These are phyloP conservation scores for Ceratobasidium sp. DNA, from an alignment of 1,284 basidiomycete genomes.

Conservation along the genomic window DNA sequence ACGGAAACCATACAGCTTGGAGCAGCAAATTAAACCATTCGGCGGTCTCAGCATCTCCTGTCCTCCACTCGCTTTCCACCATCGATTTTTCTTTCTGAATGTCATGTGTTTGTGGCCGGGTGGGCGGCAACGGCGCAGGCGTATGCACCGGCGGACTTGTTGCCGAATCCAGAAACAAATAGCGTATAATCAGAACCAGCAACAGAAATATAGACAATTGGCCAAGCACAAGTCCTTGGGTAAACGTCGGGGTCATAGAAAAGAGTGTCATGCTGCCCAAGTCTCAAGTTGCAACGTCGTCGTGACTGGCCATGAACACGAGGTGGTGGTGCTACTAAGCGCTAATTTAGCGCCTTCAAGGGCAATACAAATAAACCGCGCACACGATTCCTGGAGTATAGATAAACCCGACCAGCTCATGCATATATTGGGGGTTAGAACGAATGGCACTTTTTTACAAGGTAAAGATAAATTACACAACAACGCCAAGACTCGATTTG, in stretches of 20 bases:
- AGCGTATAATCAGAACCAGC: slow-evolving; percentile 74
- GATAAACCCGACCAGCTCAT: no score
- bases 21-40: slow-evolving; percentile 79
- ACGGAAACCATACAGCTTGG: slow-evolving; percentile 59
- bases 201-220: slow-evolving; percentile 78
- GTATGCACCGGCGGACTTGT: slow-evolving; percentile 54
- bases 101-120: slow-evolving; percentile 62
- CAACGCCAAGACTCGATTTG: neutral
- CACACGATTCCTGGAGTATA: neutral
- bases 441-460: slow-evolving; percentile 10
- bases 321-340: neutral
- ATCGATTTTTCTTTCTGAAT: slow-evolving; percentile 26
- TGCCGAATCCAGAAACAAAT: slow-evolving; percentile 76
- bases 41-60: slow-evolving; percentile 60
- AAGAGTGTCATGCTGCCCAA: slow-evolving; percentile 58
- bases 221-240: slow-evolving; percentile 79
- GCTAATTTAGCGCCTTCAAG: neutral
- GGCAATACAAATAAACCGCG: slow-evolving; percentile 27
- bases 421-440: neutral
- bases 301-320: neutral
- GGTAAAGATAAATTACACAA: slow-evolving; percentile 32
- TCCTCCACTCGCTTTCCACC: slow-evolving; percentile 29
- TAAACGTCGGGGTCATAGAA: slow-evolving; percentile 80
- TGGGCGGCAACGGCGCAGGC: slow-evolving; percentile 59
- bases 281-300: neutral